Evolutionary conservation across 805 yeast species (phyloP).

Genomic region (Zygosaccharomyces siamensis): DNA sequence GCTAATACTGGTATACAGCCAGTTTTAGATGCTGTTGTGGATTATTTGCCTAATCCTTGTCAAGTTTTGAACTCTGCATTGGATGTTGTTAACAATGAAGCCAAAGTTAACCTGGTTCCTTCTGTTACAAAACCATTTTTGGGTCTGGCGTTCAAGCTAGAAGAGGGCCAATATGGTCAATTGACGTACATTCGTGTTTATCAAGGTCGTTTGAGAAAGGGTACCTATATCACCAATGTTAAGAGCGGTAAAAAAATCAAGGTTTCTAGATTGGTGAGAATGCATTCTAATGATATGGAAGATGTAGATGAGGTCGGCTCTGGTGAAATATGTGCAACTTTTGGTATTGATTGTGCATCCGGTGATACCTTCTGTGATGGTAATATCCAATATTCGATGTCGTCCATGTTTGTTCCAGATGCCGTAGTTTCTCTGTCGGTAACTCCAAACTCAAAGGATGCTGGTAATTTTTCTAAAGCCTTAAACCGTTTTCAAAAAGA

Average conservation of each 20-base stretch:
- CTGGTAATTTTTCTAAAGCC: conserved; percentile 90
- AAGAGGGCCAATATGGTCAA: conserved; percentile 98
- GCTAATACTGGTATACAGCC: conserved; percentile 96
- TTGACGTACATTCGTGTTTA: conserved; percentile 94
- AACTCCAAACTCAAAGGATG: conserved; percentile 81
- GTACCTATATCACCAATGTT: conserved; percentile 79
- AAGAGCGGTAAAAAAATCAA: conserved; percentile 91
- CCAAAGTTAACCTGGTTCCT: conserved; percentile 69
- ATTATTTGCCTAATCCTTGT: conserved; percentile 91
- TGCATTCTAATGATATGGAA: conserved; percentile 99
- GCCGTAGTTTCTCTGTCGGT: conserved; percentile 94
- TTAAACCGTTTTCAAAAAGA: conserved; percentile 96
- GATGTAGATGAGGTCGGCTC: conserved; percentile 93
- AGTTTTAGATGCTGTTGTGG: conserved; percentile 92
- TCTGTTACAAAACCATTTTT: conserved; percentile 75
- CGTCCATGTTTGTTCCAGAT: conserved; percentile 98
- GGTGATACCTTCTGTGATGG: conserved; percentile 97
- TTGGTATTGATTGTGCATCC: conserved; percentile 97
- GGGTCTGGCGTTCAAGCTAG: conserved; percentile 97
- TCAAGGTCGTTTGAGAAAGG: conserved; percentile 92
- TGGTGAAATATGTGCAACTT: conserved; percentile 98
- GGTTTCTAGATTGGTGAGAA: conserved; percentile 89
- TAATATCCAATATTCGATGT: conserved; percentile 75
- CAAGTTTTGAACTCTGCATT: conserved; percentile 88
- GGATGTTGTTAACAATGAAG: conserved; percentile 61